A percentile compares a stretch with the other conserved stretches of the same genome.
Conservation (phyloP, 2,329 filamentous ascomycete species). For the Tolypocladium tundrense region DNA sequence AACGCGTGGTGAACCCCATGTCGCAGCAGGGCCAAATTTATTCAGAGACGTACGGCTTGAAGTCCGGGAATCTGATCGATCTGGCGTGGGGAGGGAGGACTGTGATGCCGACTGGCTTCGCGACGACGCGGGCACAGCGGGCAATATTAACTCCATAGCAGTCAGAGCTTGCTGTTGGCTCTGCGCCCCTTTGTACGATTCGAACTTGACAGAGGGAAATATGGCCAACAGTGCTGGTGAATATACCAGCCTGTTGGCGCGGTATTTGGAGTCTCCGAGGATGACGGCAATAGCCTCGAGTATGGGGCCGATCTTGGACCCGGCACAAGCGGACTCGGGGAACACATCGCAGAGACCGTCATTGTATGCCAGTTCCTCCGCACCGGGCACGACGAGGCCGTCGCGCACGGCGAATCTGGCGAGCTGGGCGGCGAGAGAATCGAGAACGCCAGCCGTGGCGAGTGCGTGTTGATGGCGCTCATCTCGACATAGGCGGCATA, state of each 20-base stretch:
- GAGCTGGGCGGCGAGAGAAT: conserved; percentile 65
- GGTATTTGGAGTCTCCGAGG: conserved; percentile 67
- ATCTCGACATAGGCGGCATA: conserved; percentile 52
- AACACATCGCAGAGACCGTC: conserved; percentile 47
- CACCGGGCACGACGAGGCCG: conserved; percentile 58
- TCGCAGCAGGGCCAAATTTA: conserved; percentile 16
- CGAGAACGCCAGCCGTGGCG: conserved; percentile 62
- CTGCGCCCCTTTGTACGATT: conserved; percentile 35
- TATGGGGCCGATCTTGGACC: conserved; percentile 54
- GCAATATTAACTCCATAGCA: conserved; percentile 57
- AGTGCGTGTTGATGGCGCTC: conserved; percentile 63
- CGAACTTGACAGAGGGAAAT: conserved; percentile 51
- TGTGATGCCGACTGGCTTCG: conserved; percentile 15
- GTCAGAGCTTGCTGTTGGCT: conserved; percentile 34
- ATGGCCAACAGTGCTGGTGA: conserved; percentile 60
- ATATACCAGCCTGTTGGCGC: conserved; percentile 60
- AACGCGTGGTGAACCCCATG: conserved; percentile 21
- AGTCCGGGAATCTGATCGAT: conserved; percentile 16
- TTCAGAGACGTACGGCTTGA: conserved; percentile 16
- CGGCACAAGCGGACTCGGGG: conserved; percentile 49
- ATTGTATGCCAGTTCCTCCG: conserved; percentile 42
- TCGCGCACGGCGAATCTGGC: conserved; percentile 59
- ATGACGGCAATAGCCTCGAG: conserved; percentile 70
- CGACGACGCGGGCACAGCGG: conserved; percentile 27
- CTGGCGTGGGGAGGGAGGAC: conserved; percentile 11